Conservation (phyloP, 805 yeast species). For the Aciculoconidium aculeatum region DNA sequence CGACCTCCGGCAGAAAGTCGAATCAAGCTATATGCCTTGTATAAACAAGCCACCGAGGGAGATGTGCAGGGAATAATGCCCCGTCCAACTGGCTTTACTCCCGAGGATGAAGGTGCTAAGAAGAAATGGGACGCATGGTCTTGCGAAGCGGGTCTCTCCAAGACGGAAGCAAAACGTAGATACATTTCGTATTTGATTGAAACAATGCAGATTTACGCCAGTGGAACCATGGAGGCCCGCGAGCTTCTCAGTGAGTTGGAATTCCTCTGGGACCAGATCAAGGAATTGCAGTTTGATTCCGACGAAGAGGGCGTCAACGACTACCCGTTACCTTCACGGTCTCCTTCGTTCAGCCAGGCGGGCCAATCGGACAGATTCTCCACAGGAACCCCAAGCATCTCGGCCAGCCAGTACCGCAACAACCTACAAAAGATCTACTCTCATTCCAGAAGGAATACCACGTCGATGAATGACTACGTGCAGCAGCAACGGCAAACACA, state of each 20-base stretch:
- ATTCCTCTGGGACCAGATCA: conserved; percentile 68
- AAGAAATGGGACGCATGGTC: conserved; percentile 88
- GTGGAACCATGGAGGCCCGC: conserved; percentile 59
- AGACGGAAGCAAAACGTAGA: conserved; percentile 66
- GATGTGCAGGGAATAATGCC: conserved; percentile 65
- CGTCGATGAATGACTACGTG: conserved; percentile 32
- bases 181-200: conserved; percentile 66
- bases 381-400: conserved; percentile 26
- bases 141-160: conserved; percentile 58
- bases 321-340: conserved; percentile 24
- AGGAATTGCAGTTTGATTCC: conserved; percentile 33
- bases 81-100: conserved; percentile 53
- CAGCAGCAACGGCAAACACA: conserved; percentile 26
- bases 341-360: conserved; percentile 30
- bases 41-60: conserved; percentile 89
- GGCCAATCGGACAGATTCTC: conserved; percentile 31
- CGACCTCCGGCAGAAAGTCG: conserved; percentile 72
- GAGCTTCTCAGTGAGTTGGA: conserved; percentile 65
- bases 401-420: conserved; percentile 22
- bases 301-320: conserved; percentile 26
- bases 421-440: conserved; percentile 39
- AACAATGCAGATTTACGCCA: conserved; percentile 66
- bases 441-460: conserved; percentile 36
- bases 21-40: conserved; percentile 68
- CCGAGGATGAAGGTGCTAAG: conserved; percentile 62